Evolutionary conservation across 2,329 filamentous ascomycete species (phyloP), one percentile per base, ranked within the genome.

Genomic region (Paramyrothecium roridum): DNA sequence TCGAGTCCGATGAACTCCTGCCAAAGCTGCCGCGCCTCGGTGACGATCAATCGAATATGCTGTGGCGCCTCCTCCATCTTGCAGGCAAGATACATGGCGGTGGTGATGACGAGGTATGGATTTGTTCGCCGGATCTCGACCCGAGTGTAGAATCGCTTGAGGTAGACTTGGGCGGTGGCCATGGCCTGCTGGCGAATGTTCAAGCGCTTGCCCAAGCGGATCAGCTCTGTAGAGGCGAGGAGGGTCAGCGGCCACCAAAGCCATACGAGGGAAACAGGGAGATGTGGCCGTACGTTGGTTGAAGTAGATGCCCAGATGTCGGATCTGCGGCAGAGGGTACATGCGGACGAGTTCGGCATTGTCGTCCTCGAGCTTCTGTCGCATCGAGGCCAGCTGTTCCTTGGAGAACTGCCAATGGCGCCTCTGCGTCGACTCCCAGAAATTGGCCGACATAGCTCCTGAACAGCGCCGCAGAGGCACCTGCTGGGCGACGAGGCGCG

Each of bases 1-100:
- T 96, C 92, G 56, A 87, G 83, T 45, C 83, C 80, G 62, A 90
- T 84, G 56, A 89, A 83, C 60, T 93, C 90, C 65, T 90, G 87
- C 91, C 91, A 96, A 57, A 96, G 81, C 56, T 88, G 84, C 34
- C 91, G 86, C 3, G 93, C 91, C 71, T 99, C 95, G 49, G 86
- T 88, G 12, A 95, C 87, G 56, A 99, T 88, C 60, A 96, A 83
- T 30, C 95, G 85, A 65, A 99, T 98, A 71, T 99, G 95, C 71
- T 98, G 93, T 3, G 95, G 95, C 52, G 88, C 93, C 72, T 99
- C 95, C 72, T 99, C 95, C 85, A 96, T 96, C 75, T 99, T 99
- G 77, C 92, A 96, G 20, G 95, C 93, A 12, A 52, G 43, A 47
- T 54, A 58, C 48, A 58, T 55, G 54, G 54, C 52, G 33, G 57